phyloP scores from a whole-genome alignment of 257 asterid species.

The Salvia miltiorrhiza region DNA sequence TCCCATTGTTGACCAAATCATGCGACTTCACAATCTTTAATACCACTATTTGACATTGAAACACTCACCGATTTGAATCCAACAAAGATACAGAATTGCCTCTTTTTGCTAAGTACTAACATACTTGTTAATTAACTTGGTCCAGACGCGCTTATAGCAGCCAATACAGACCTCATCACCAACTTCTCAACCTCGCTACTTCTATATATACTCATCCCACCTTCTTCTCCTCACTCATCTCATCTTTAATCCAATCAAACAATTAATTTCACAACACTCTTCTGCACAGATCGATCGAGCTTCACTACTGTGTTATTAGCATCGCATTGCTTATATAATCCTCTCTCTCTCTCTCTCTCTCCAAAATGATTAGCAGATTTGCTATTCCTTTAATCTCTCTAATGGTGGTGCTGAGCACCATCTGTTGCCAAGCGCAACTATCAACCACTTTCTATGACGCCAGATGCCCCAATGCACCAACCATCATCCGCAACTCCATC shows the following conservation, averaged over 20 bases:
- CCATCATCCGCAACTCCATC: constrained; percentile 30
- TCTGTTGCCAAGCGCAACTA: constrained; percentile 33
- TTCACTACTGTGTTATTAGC: no score
- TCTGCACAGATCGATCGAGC: background rate
- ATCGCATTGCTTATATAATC: no score
- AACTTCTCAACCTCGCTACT: no score
- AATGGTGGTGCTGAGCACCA: background rate
- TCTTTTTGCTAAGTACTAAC: background rate
- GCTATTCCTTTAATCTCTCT: background rate
- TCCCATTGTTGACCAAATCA: background rate
- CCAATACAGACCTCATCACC: background rate
- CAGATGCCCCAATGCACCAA: constrained; percentile 33
- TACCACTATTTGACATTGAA: background rate
- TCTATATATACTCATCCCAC: background rate
- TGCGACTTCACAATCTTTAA: background rate
- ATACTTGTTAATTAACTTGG: background rate
- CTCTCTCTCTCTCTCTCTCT: background rate
- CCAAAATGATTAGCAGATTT: background rate
- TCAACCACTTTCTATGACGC: constrained; percentile 32
- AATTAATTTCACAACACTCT: background rate
- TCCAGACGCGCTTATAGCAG: constrained; percentile 8
- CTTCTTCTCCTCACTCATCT: background rate
- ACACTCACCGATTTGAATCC: no score
- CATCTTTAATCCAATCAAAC: background rate
- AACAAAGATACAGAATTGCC: no score